Percentiles rank a stretch among this genome's conserved stretches.
phyloP scores from a whole-genome alignment of 257 asterid species.

The Anisodus tanguticus region DNA sequence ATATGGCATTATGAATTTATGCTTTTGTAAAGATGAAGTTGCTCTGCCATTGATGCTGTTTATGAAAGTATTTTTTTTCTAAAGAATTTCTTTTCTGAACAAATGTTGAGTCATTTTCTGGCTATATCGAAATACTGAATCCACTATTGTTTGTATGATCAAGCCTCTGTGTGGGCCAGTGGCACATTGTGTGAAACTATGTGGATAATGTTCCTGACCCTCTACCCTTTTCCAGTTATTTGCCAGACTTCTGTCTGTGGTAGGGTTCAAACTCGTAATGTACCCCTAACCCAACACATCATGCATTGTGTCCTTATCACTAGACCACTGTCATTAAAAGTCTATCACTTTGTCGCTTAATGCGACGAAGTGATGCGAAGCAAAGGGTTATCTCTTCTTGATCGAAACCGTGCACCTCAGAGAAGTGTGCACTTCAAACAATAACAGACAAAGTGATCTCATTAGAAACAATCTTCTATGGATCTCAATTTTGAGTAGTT shows the following conservation, averaged over 20 bases:
- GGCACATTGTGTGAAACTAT: background rate
- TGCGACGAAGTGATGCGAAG: background rate
- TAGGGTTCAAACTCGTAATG: background rate
- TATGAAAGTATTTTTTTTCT: background rate
- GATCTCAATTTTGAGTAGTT: background rate
- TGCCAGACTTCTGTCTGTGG: background rate
- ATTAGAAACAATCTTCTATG: background rate
- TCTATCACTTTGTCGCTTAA: too few relatives aligned
- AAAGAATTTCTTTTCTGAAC: background rate
- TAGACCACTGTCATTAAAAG: background rate
- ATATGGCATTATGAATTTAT: background rate
- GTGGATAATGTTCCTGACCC: background rate
- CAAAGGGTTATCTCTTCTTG: slow-evolving; percentile 6
- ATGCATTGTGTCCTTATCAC: background rate
- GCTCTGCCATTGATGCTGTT: background rate
- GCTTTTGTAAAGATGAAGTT: background rate
- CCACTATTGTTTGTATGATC: background rate
- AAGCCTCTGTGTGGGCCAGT: background rate
- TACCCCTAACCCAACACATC: background rate
- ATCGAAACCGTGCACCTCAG: background rate
- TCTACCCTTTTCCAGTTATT: background rate
- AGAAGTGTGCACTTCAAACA: background rate
- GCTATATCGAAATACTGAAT: background rate
- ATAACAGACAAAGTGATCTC: background rate
- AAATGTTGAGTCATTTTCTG: background rate